phyloP scores from a whole-genome alignment of 495 filamentous ascomycete genomes.

The Cercophora samala region DNA sequence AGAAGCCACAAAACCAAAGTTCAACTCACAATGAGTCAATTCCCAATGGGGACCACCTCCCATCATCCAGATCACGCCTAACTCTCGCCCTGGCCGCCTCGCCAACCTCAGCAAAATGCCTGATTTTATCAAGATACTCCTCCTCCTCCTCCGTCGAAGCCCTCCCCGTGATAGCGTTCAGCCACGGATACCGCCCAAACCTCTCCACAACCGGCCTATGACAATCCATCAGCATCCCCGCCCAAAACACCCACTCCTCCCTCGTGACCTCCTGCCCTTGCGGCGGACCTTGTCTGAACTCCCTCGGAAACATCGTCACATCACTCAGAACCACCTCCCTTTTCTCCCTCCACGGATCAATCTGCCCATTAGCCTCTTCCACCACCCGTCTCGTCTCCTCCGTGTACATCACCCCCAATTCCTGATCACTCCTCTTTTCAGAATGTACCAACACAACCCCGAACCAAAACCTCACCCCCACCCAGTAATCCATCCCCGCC shows the following conservation, averaged over 20 bases:
- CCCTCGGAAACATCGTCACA: slow-evolving; percentile 18
- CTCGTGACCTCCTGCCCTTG: slow-evolving; percentile 17
- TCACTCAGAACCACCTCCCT: slow-evolving; percentile 14
- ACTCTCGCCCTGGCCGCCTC: slow-evolving; percentile 16
- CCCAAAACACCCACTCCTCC: slow-evolving; percentile 24
- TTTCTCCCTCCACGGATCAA: slow-evolving; percentile 16
- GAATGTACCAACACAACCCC: slow-evolving; percentile 23
- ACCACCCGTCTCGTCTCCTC: slow-evolving; percentile 17
- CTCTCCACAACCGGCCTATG: slow-evolving; percentile 25
- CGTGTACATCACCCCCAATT: slow-evolving; percentile 12
- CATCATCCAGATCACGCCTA: slow-evolving; percentile 15
- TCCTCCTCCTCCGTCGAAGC: slow-evolving; percentile 17
- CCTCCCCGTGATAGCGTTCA: slow-evolving; percentile 23
- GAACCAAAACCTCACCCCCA: slow-evolving; percentile 20
- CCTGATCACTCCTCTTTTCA: slow-evolving; percentile 10
- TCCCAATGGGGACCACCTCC: slow-evolving; percentile 17
- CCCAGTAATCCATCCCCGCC: slow-evolving; percentile 24
- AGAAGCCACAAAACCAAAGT: background rate
- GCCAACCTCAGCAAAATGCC: slow-evolving; percentile 16
- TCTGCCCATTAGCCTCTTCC: slow-evolving; percentile 14
- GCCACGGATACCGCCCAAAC: slow-evolving; percentile 27
- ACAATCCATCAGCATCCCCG: slow-evolving; percentile 25
- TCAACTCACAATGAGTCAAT: background rate
- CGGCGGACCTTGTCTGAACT: slow-evolving; percentile 11
- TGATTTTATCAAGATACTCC: slow-evolving; percentile 14